Conservation (phyloP, 345 rosid genomes). For the Citrus glauca region DNA sequence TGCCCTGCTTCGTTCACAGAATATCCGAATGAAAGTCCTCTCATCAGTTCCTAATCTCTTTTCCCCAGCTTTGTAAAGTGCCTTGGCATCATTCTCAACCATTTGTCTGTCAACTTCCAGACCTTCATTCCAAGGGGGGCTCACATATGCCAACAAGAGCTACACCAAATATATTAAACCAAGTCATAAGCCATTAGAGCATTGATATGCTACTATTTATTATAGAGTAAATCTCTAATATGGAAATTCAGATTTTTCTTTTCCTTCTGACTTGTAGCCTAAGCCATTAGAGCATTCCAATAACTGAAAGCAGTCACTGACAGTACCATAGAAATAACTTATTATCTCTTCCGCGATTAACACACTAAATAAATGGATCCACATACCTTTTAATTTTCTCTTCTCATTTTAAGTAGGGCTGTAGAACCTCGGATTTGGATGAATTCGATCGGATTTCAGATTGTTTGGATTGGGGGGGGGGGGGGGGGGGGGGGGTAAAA, state of each 20-base stretch:
- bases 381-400: not conserved
- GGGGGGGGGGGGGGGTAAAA: too few species aligned
- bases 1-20: conserved; percentile 55
- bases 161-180: conserved; percentile 17
- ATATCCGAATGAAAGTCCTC: conserved; percentile 48
- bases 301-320: not conserved
- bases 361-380: not conserved
- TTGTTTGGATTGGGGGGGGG: too few species aligned
- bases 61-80: conserved; percentile 65
- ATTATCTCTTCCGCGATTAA: not conserved
- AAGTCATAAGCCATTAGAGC: too few species aligned
- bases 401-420: too few species aligned
- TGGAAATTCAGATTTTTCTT: not conserved
- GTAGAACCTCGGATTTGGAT: too few species aligned
- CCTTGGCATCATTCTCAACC: conserved; percentile 48
- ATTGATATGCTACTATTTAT: not conserved
- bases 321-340: not conserved
- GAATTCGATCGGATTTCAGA: too few species aligned
- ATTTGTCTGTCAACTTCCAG: conserved; percentile 38
- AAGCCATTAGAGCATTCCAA: not conserved
- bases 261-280: not conserved
- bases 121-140: conserved; percentile 50
- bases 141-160: conserved; percentile 55
- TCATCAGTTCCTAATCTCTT: conserved; percentile 71
- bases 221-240: not conserved